A percentile compares a stretch with the other conserved stretches of the same genome.
These are phyloP conservation scores for Zymoseptoria brevis DNA, from an alignment of 2,329 filamentous ascomycete species.

Conservation along the genomic window DNA sequence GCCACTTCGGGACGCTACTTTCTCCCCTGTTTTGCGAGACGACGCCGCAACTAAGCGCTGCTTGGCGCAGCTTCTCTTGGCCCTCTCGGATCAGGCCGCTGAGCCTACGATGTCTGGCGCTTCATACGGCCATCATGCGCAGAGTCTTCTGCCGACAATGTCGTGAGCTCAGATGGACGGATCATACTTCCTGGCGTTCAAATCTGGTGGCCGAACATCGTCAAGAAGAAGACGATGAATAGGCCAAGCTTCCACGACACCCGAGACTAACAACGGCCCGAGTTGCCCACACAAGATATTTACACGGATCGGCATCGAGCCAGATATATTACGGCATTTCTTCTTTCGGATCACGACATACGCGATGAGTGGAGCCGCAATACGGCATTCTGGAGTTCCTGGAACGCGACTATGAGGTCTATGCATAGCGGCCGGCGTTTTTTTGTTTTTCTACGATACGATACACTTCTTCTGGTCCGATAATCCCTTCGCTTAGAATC, in stretches of 20 bases:
- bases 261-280: not conserved
- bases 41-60: constrained; percentile 97
- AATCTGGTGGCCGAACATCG: not conserved
- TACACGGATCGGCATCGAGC: not conserved
- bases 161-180: not conserved
- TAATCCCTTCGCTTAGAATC: not conserved
- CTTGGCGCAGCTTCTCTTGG: constrained; percentile 92
- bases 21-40: constrained; percentile 90
- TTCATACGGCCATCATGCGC: constrained; percentile 1
- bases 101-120: constrained; percentile 22
- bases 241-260: not conserved
- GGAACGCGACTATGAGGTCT: not conserved
- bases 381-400: not conserved
- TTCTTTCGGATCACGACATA: not conserved
- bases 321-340: not conserved
- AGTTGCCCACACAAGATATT: not conserved
- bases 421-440: not conserved
- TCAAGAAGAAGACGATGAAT: not conserved
- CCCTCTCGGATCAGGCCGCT: constrained; percentile 63
- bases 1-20: constrained; percentile 96
- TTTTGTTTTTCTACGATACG: not conserved
- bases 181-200: not conserved
- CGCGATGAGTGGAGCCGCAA: not conserved
- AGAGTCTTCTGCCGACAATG: not conserved
- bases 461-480: not conserved